phyloP scores from a whole-genome alignment of 176 grass and related monocot species.

The Dendrocalamus sinicus region DNA sequence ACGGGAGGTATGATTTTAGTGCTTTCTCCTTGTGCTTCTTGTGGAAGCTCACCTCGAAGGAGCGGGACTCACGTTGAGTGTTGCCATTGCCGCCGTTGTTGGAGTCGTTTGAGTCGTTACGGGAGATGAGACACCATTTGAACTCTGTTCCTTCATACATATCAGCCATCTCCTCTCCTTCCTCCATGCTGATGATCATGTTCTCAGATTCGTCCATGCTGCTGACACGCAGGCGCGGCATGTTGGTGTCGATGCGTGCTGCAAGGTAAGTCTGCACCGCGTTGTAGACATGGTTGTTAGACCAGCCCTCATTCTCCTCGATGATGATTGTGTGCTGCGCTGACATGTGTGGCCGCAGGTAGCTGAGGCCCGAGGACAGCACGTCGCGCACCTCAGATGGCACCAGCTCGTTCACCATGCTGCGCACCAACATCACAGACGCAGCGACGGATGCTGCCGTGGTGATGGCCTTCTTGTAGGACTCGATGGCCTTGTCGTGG shows the following conservation, averaged over 20 bases:
- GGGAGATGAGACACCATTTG: slow-evolving; percentile 49
- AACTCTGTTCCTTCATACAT: slow-evolving; percentile 59
- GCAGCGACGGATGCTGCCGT: slow-evolving; percentile 53
- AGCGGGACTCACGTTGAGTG: slow-evolving; percentile 30
- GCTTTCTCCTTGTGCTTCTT: slow-evolving; percentile 71
- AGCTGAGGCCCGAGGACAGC: slow-evolving; percentile 30
- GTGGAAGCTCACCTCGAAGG: slow-evolving; percentile 70
- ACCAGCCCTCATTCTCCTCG: slow-evolving; percentile 52
- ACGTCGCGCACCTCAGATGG: slow-evolving; percentile 45
- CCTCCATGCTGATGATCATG: slow-evolving; percentile 60
- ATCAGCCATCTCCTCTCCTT: slow-evolving; percentile 67
- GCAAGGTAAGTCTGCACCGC: slow-evolving; percentile 61
- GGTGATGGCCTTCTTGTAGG: slow-evolving; percentile 51
- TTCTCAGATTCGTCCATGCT: slow-evolving; percentile 42
- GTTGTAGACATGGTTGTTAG: slow-evolving; percentile 49
- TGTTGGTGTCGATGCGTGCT: slow-evolving; percentile 35
- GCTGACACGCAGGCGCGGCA: slow-evolving; percentile 52
- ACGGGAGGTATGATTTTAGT: slow-evolving; percentile 70
- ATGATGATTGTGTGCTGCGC: slow-evolving; percentile 61
- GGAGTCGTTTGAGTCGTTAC: neutral
- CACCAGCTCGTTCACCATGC: slow-evolving; percentile 47
- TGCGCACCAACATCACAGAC: slow-evolving; percentile 48
- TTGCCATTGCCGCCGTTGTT: neutral
- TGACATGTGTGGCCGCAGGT: slow-evolving; percentile 44
- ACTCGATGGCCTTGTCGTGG: slow-evolving; percentile 50